Evolutionary conservation across 805 yeast genomes (phyloP).

Genomic region (Diddensiella transvaalensis): DNA sequence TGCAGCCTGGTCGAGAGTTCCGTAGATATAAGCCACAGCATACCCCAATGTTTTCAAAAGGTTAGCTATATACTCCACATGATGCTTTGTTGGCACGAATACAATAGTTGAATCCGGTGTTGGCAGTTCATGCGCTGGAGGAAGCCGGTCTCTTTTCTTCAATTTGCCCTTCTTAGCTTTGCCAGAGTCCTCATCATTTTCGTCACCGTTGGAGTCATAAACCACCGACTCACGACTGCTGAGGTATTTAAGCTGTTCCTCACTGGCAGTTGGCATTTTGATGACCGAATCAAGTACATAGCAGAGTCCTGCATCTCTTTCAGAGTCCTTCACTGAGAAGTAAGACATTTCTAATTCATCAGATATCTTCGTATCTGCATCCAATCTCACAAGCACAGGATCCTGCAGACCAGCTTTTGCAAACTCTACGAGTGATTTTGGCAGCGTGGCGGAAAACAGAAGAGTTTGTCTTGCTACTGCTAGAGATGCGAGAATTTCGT

Average conservation of each 20-base stretch:
- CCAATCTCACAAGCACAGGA: slow-evolving; percentile 89
- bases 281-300: slow-evolving; percentile 78
- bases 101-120: slow-evolving; percentile 83
- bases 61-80: slow-evolving; percentile 82
- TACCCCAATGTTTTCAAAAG: slow-evolving; percentile 76
- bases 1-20: slow-evolving; percentile 92
- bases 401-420: slow-evolving; percentile 94
- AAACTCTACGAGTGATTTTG: slow-evolving; percentile 87
- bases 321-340: slow-evolving; percentile 72
- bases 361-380: slow-evolving; percentile 86
- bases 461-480: slow-evolving; percentile 84
- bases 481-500: slow-evolving; percentile 78
- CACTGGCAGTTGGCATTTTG: slow-evolving; percentile 74
- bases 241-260: slow-evolving; percentile 58
- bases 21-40: slow-evolving; percentile 85
- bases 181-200: slow-evolving; percentile 46
- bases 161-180: slow-evolving; percentile 32
- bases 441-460: slow-evolving; percentile 91
- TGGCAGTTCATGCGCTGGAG: slow-evolving; percentile 80
- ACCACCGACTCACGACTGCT: slow-evolving; percentile 28
- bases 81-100: slow-evolving; percentile 96
- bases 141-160: slow-evolving; percentile 47
- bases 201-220: slow-evolving; percentile 50
- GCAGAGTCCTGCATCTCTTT: slow-evolving; percentile 83
- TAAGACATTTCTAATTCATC: slow-evolving; percentile 90